Conservation (phyloP, 2,329 filamentous ascomycete species). For the Raffaelea deltoideospora region DNA sequence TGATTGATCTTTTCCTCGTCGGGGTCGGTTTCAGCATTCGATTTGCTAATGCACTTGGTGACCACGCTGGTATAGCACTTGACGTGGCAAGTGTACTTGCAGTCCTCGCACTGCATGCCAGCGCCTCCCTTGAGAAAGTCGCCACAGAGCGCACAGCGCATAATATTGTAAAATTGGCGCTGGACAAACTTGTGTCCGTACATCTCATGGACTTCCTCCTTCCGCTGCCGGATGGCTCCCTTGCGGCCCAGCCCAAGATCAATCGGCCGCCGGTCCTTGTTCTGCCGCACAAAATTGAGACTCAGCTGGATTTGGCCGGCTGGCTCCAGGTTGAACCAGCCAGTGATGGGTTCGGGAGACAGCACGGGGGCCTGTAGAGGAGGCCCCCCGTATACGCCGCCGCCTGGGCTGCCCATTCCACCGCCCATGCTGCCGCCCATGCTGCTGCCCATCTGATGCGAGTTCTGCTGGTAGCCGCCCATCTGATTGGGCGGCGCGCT, state of each 20-base stretch:
- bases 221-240: slow-evolving; percentile 90
- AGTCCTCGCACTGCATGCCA: slow-evolving; percentile 98
- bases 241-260: slow-evolving; percentile 87
- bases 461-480: slow-evolving; percentile 12
- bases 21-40: slow-evolving; percentile 93
- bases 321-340: slow-evolving; percentile 95
- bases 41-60: slow-evolving; percentile 99
- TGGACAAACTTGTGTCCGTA: slow-evolving; percentile 98
- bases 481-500: slow-evolving; percentile 28
- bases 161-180: slow-evolving; percentile 99
- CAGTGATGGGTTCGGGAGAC: slow-evolving; percentile 56
- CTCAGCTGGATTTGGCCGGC: slow-evolving; percentile 84
- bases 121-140: slow-evolving; percentile 98
- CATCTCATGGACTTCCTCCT: slow-evolving; percentile 97
- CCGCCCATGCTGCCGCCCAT: too few relatives aligned
- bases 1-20: slow-evolving; percentile 99
- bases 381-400: slow-evolving; percentile 10
- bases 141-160: slow-evolving; percentile 94
- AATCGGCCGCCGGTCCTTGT: slow-evolving; percentile 65
- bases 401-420: too few relatives aligned
- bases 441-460: slow-evolving; percentile 12
- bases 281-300: slow-evolving; percentile 84
- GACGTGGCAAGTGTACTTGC: slow-evolving; percentile 98
- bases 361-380: slow-evolving; percentile 27
- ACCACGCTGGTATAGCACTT: slow-evolving; percentile 96